These are phyloP conservation scores for Xylaria sp. DNA, from an alignment of 2,329 filamentous ascomycete genomes.

Conservation along the genomic window DNA sequence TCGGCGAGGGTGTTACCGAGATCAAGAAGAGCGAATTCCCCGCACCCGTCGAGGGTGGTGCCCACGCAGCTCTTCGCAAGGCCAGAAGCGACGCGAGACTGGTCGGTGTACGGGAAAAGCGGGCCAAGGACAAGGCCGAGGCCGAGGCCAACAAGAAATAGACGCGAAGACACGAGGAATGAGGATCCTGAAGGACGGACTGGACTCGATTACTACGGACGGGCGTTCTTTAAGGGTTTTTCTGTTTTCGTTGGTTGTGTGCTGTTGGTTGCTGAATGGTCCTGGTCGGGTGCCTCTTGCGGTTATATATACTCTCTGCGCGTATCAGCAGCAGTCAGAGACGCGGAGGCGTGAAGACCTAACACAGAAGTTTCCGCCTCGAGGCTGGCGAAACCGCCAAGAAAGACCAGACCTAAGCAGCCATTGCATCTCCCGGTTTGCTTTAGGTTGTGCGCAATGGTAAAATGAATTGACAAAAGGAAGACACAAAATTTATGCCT, in stretches of 20 bases:
- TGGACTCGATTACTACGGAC: constrained; percentile 52
- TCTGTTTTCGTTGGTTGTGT: constrained; percentile 50
- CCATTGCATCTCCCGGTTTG: constrained; percentile 51
- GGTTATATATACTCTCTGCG: constrained; percentile 37
- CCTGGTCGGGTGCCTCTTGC: constrained; percentile 47
- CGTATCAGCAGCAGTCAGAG: constrained; percentile 37
- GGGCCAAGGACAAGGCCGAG: constrained; percentile 86
- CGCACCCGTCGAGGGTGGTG: constrained; percentile 80
- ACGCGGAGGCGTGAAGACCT: constrained; percentile 39
- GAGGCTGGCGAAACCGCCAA: constrained; percentile 37
- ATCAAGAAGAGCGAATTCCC: constrained; percentile 86
- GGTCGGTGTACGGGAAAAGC: constrained; percentile 90
- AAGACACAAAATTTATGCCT: constrained; percentile 34
- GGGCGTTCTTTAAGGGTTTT: constrained; percentile 49
- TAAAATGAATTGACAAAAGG: constrained; percentile 49
- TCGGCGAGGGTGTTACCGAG: constrained; percentile 73
- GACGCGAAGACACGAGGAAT: constrained; percentile 49
- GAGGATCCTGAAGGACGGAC: constrained; percentile 44
- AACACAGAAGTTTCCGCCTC: constrained; percentile 31
- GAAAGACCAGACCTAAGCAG: constrained; percentile 43
- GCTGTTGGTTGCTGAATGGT: constrained; percentile 44
- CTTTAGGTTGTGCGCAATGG: constrained; percentile 50
- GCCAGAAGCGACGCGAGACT: constrained; percentile 85
- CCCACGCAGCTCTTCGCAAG: constrained; percentile 86
- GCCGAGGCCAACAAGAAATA: constrained; percentile 90